Evolutionary conservation across 1,284 basidiomycete genomes (phyloP).

Genomic region (Ceratobasidium sp.): DNA sequence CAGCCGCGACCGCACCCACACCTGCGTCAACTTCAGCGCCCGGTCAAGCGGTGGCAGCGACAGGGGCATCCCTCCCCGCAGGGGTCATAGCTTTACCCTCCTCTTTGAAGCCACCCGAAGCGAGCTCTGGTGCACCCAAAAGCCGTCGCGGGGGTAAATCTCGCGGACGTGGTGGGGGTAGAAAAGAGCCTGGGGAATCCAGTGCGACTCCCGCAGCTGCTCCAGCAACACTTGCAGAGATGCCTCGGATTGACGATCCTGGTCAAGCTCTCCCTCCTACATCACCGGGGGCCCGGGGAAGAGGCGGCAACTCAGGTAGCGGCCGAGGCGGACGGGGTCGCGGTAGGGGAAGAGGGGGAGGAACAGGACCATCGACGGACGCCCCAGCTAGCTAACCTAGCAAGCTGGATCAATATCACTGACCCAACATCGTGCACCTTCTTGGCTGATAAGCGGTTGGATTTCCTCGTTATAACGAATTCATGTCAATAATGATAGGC

Average conservation of each 20-base stretch:
- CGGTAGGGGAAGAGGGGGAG: constrained; percentile 50
- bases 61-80: constrained; percentile 12
- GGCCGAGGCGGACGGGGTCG: constrained; percentile 55
- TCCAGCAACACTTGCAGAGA: constrained; percentile 3
- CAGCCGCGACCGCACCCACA: neutral
- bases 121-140: constrained; percentile 2
- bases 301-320: constrained; percentile 35
- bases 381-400: neutral
- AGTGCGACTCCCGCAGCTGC: neutral
- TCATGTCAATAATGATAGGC: no score
- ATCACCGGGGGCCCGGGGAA: constrained; percentile 6
- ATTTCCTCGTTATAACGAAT: no score
- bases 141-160: constrained; percentile 11
- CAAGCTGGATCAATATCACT: no score
- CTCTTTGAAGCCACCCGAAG: neutral
- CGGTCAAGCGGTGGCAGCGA: neutral
- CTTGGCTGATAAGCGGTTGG: no score
- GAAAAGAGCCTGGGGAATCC: neutral
- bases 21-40: neutral
- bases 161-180: constrained; percentile 6
- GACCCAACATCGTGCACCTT: no score
- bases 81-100: constrained; percentile 20
- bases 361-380: constrained; percentile 28
- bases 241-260: constrained; percentile 38
- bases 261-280: constrained; percentile 9